These are phyloP conservation scores for Fusarium circinatum DNA, from an alignment of 2,329 filamentous ascomycete genomes.

Conservation along the genomic window DNA sequence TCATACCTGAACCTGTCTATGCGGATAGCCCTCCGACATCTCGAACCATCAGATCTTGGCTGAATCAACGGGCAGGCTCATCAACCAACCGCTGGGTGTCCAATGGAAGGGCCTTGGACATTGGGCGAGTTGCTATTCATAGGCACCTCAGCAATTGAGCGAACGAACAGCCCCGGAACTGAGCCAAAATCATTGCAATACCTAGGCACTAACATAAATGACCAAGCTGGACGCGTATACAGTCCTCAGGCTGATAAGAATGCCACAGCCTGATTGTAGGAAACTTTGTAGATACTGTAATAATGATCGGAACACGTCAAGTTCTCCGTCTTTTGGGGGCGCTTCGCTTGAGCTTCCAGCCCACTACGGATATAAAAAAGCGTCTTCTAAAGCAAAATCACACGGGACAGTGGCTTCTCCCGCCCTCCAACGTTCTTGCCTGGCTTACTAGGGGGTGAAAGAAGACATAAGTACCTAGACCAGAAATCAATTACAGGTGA, in stretches of 20 bases:
- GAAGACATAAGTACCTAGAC: background rate
- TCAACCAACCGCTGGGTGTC: background rate
- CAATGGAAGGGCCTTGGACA: background rate
- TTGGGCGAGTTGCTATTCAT: background rate
- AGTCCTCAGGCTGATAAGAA: constrained; percentile 20
- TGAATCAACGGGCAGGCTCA: background rate
- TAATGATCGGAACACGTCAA: background rate
- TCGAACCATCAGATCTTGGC: background rate
- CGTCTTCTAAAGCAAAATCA: background rate
- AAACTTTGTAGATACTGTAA: background rate
- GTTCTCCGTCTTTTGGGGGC: background rate
- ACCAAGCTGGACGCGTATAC: constrained; percentile 29
- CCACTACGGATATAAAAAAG: constrained; percentile 7
- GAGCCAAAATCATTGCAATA: background rate
- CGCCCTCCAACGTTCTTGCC: constrained; percentile 14
- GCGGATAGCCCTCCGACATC: background rate
- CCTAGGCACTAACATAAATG: background rate
- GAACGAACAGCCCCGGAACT: background rate
- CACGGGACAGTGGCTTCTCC: constrained; percentile 8
- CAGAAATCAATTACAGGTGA: background rate
- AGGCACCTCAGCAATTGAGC: background rate
- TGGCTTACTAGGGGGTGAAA: background rate
- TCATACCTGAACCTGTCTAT: background rate
- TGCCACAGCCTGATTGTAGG: constrained; percentile 23
- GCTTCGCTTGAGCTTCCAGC: background rate